A percentile compares a stretch with the other conserved stretches of the same genome.
Evolutionary conservation across 495 filamentous ascomycete species (phyloP).

Genomic region (Penicillium subrubescens): DNA sequence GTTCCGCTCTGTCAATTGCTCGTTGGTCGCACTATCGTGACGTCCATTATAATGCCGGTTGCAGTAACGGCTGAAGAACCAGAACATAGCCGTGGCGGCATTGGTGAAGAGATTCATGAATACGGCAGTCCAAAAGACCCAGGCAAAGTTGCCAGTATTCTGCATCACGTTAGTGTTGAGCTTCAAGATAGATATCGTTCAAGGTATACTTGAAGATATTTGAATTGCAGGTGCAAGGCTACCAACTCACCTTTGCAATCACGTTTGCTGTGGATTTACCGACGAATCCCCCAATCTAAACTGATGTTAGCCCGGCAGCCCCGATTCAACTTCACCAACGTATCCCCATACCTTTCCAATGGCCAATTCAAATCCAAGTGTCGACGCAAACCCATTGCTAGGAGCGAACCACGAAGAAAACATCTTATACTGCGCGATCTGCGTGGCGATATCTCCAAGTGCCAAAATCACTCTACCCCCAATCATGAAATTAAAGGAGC

Average conservation of each 20-base stretch:
- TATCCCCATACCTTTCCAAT: constrained; percentile 38
- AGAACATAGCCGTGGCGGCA: constrained; percentile 39
- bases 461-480: constrained; percentile 43
- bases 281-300: constrained; percentile 35
- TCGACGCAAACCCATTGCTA: constrained; percentile 48
- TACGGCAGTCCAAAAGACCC: constrained; percentile 48
- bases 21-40: constrained; percentile 41
- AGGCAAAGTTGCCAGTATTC: constrained; percentile 49
- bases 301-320: not conserved
- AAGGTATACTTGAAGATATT: no score
- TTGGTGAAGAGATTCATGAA: constrained; percentile 55
- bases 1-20: constrained; percentile 47
- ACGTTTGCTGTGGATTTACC: constrained; percentile 42
- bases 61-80: constrained; percentile 44
- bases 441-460: constrained; percentile 49
- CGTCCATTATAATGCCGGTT: constrained; percentile 33
- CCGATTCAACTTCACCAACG: no score
- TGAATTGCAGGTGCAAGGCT: not conserved
- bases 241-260: constrained; percentile 31
- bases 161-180: constrained; percentile 6
- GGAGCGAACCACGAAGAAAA: constrained; percentile 53
- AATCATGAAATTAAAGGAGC: constrained; percentile 50
- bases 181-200: not conserved
- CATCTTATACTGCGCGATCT: constrained; percentile 52
- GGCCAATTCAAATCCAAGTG: constrained; percentile 43